Conservation (phyloP, 2,329 filamentous ascomycete species). For the Magnaporthiopsis incrustans region DNA sequence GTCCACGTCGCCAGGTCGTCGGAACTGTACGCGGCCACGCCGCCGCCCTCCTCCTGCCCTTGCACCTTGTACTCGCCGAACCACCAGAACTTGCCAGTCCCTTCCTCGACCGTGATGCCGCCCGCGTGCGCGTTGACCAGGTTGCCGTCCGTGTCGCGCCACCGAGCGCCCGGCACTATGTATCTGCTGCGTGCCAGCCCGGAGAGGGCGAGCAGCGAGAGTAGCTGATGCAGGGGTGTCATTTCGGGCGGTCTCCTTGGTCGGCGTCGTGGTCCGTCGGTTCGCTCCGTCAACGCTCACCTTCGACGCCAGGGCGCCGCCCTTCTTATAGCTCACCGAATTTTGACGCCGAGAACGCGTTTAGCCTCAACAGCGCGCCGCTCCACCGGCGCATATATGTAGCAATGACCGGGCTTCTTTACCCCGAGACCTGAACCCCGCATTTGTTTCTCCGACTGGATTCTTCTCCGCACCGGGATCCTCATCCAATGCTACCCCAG, state of each 20-base stretch:
- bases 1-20: constrained; percentile 53
- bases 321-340: neutral
- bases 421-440: neutral
- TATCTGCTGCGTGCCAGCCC: constrained; percentile 22
- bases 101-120: constrained; percentile 42
- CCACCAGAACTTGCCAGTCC: constrained; percentile 48
- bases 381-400: neutral
- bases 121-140: constrained; percentile 56
- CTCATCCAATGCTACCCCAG: neutral
- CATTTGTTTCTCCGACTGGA: neutral
- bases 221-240: neutral
- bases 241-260: neutral
- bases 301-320: too few species aligned
- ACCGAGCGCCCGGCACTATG: constrained; percentile 54
- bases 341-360: neutral
- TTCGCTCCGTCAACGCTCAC: too few species aligned
- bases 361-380: neutral
- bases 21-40: constrained; percentile 53
- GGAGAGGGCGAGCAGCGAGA: neutral
- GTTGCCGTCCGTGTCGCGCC: constrained; percentile 52
- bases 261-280: too few species aligned
- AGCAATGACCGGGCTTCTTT: neutral
- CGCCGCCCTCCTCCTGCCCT: constrained; percentile 50
- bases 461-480: neutral
- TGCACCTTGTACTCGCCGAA: constrained; percentile 56